Base-by-base conservation (phyloP, 2,329 filamentous ascomycete genomes). In the Coniochaeta prunicola region DNA sequence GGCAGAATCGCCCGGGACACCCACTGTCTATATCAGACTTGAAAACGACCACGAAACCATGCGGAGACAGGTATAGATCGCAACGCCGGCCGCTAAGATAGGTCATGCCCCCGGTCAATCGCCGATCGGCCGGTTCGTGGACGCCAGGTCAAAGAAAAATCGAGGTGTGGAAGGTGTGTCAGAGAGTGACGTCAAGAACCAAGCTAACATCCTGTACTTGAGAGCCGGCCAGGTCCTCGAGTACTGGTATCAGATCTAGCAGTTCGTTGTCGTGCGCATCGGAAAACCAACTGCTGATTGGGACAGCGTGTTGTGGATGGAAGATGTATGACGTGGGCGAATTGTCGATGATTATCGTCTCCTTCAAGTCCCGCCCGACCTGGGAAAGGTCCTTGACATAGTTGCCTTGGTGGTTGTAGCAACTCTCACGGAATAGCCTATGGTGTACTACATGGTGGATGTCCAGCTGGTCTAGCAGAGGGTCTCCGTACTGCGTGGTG, bases 271-370 rank as follows among this genome's bases (percentile, higher is more conserved):
- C 94, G 76, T 99, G 94, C 62, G 94, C 94, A 76, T 99, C 94
- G 65, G 92, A 97, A 78, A 99, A 99, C 94, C 94, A 99, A 81
- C 93, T 97, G 83, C 92, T 97, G 77, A 99, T 99, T 28, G 94
- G 94, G 56, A 99, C 93, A 61, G 94, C 94, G 73, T 99, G 94
- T 78, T 99, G 93, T 26, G 94, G 94, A 72, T 99, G 94, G 83
- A 99, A 99, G 69, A 99, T 97, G 79, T 99, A 99, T 13, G 93
- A 97, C 4, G 94, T 99, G 2, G 94, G 94, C 53, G 94, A 97
- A 76, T 99, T 99, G 79, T 99, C 94, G 70, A 99, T 99, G 73
- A 99, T 99, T 71, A 99, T 99, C 21, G 93, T 99, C 71, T 99
- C 93, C 74, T 91, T 91, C 59, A 99, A 84, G 72, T 97, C 92